Conservation (phyloP, 371 early-diverging fungal genomes). For the Zychaea mexicana region DNA sequence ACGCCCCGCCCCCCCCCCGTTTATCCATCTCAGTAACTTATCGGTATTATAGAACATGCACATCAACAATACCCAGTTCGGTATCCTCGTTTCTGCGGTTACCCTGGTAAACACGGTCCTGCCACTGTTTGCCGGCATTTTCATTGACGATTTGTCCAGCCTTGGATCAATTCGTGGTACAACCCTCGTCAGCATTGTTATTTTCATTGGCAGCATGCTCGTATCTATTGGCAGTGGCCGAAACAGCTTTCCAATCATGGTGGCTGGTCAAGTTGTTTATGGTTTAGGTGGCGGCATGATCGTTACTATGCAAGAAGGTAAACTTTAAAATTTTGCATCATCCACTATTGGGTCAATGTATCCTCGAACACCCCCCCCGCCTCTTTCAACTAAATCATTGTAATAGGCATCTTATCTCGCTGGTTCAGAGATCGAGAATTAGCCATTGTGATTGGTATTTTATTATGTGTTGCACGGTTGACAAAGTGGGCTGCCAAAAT, state of each 20-base stretch:
- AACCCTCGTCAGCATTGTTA: constrained; percentile 31
- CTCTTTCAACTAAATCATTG: neutral
- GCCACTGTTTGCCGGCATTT: constrained; percentile 67
- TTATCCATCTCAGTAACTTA: neutral
- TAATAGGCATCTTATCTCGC: constrained; percentile 34
- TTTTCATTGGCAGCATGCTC: constrained; percentile 36
- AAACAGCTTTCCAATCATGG: constrained; percentile 44
- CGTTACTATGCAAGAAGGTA: constrained; percentile 47
- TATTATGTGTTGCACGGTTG: constrained; percentile 34
- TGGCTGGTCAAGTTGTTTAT: constrained; percentile 45
- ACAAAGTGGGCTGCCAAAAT: constrained; percentile 47
- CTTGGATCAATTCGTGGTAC: constrained; percentile 44
- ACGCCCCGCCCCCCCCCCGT: neutral
- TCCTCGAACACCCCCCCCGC: neutral
- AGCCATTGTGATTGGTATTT: constrained; percentile 37
- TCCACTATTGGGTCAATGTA: too few species aligned
- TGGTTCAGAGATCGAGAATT: constrained; percentile 50
- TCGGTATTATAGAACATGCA: constrained; percentile 30
- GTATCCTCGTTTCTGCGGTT: constrained; percentile 70
- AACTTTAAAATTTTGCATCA: too few species aligned
- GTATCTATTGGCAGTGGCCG: constrained; percentile 31
- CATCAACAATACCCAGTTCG: constrained; percentile 73
- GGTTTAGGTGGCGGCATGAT: constrained; percentile 51
- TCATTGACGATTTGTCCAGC: constrained; percentile 42
- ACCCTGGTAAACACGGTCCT: constrained; percentile 71